Conservation (phyloP, 31 red algal genomes). For the Odonthalia washingtoniensis region DNA sequence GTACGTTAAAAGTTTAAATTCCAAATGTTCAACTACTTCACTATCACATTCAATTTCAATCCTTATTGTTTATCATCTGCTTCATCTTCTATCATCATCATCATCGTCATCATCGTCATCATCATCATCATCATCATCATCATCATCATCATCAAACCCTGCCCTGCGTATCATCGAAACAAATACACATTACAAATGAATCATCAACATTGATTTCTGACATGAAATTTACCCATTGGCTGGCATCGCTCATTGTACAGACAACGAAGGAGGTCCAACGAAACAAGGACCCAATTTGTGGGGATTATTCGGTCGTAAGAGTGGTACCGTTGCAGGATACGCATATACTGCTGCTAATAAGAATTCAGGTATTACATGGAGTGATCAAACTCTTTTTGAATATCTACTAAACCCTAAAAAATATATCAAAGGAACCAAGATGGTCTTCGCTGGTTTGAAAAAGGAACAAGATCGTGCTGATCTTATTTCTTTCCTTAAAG, state of each 20-base stretch:
- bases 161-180: too few species aligned
- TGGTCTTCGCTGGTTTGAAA: slow-evolving; percentile 99
- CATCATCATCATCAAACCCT: too few species aligned
- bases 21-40: too few species aligned
- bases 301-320: slow-evolving; percentile 93
- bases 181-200: too few species aligned
- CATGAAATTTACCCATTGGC: too few species aligned
- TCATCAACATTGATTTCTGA: too few species aligned
- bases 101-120: too few species aligned
- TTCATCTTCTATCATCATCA: too few species aligned
- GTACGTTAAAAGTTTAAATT: too few species aligned
- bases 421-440: slow-evolving; percentile 99
- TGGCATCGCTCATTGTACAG: slow-evolving; percentile 21
- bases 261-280: slow-evolving; percentile 79
- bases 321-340: slow-evolving; percentile 89
- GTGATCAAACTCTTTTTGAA: slow-evolving; percentile 96
- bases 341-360: slow-evolving; percentile 99
- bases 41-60: too few species aligned
- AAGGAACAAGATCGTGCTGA: slow-evolving; percentile 95
- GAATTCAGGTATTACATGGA: slow-evolving; percentile 97
- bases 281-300: slow-evolving; percentile 99
- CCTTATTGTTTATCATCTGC: too few species aligned
- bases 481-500: slow-evolving; percentile 98
- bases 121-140: too few species aligned
- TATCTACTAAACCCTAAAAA: slow-evolving; percentile 99